A percentile compares a stretch with the other conserved stretches of the same genome.
phyloP scores from a whole-genome alignment of 768 basidiomycete genomes.

The Suillus plorans region DNA sequence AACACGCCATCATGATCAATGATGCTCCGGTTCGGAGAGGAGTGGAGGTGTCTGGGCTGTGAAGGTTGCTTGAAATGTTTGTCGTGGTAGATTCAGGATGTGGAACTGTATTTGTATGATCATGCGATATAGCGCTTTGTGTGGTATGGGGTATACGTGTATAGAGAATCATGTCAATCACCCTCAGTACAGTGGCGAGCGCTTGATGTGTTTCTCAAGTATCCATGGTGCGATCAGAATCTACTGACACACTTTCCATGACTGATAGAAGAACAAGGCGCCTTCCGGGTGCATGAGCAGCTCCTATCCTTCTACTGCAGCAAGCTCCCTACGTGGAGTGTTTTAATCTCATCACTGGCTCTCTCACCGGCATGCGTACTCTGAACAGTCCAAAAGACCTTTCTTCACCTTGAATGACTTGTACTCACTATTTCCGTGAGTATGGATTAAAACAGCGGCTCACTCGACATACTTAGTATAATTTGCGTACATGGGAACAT shows the following conservation, averaged over 20 bases:
- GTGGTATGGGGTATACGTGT: not conserved
- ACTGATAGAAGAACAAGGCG: slow-evolving; percentile 48
- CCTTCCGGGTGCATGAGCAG: slow-evolving; percentile 49
- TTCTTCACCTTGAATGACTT: not conserved
- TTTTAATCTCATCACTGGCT: not conserved
- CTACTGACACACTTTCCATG: slow-evolving; percentile 31
- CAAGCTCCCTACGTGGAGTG: not conserved
- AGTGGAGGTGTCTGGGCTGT: not conserved
- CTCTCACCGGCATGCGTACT: not conserved
- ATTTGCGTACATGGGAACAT: not conserved
- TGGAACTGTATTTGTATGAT: not conserved
- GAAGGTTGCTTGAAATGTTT: not conserved
- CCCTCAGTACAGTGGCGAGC: not conserved
- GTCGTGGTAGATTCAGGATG: not conserved
- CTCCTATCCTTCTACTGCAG: not conserved
- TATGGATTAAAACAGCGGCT: not conserved
- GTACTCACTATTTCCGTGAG: not conserved
- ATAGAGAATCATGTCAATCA: not conserved
- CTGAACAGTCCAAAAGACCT: not conserved
- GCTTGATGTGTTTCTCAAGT: not conserved
- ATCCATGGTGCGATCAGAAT: not conserved
- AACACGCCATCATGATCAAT: not conserved
- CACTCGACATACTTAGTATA: not conserved
- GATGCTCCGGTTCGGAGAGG: not conserved
- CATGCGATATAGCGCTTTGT: not conserved